These are phyloP conservation scores for Penicillium nordicum DNA, from an alignment of 2,329 filamentous ascomycete species.

Conservation along the genomic window DNA sequence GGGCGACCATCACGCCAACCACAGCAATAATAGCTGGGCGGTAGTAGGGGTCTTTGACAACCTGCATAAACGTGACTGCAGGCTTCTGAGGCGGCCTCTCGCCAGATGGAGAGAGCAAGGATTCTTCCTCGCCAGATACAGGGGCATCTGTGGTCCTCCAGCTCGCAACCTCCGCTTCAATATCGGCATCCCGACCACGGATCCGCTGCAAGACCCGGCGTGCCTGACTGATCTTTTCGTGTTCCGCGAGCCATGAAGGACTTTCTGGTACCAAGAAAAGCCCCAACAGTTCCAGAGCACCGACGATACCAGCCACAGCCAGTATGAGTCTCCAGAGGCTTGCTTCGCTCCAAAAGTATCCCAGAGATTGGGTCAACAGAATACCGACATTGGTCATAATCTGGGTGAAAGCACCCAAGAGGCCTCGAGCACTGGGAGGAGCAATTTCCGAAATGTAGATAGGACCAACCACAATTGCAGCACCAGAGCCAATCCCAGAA, in stretches of 20 bases:
- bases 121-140: constrained; percentile 62
- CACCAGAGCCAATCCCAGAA: constrained; percentile 79
- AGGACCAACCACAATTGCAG: constrained; percentile 86
- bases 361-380: constrained; percentile 74
- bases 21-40: constrained; percentile 76
- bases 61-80: constrained; percentile 62
- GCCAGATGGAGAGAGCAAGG: constrained; percentile 58
- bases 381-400: constrained; percentile 93
- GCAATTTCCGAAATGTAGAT: constrained; percentile 92
- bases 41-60: constrained; percentile 65
- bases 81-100: constrained; percentile 64
- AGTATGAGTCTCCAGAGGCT: constrained; percentile 81
- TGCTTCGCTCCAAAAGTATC: constrained; percentile 80
- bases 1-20: constrained; percentile 84
- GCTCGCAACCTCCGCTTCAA: constrained; percentile 67
- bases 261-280: constrained; percentile 81
- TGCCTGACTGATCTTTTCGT: constrained; percentile 60
- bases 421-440: constrained; percentile 68
- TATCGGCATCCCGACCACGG: constrained; percentile 64
- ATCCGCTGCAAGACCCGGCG: constrained; percentile 69
- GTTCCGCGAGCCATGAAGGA: constrained; percentile 75
- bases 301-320: constrained; percentile 67
- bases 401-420: constrained; percentile 80
- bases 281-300: constrained; percentile 62
- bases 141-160: constrained; percentile 48